These are phyloP conservation scores for Claviceps digitariae DNA, from an alignment of 2,329 filamentous ascomycete genomes.

Conservation along the genomic window DNA sequence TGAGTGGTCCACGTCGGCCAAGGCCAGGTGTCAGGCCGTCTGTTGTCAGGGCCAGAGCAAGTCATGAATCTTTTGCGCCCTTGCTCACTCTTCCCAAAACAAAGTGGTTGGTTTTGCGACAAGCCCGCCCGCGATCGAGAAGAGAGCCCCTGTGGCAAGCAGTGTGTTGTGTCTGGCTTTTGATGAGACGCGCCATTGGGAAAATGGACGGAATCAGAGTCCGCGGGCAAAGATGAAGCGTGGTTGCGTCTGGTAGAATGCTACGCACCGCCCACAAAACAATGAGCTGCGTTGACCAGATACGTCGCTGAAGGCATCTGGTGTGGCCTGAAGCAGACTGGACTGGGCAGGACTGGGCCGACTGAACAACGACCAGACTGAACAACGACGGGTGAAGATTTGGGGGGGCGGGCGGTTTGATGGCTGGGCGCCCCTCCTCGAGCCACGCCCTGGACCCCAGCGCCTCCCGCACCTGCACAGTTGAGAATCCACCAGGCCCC, in stretches of 20 bases:
- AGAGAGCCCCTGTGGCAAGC: background rate
- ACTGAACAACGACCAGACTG: background rate
- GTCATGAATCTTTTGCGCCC: background rate
- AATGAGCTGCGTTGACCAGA: too few relatives aligned
- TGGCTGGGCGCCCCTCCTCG: background rate
- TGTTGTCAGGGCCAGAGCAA: background rate
- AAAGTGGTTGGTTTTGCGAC: background rate
- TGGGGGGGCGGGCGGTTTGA: background rate
- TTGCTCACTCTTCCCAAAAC: too few relatives aligned
- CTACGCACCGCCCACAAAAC: too few relatives aligned
- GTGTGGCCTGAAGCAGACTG: background rate
- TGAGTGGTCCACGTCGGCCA: background rate
- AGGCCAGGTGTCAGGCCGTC: background rate
- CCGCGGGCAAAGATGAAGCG: too few relatives aligned
- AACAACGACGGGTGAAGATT: background rate
- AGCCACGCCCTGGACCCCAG: background rate
- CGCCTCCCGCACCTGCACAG: conserved; percentile 1
- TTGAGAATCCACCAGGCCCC: background rate
- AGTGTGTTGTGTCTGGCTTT: background rate
- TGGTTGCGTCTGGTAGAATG: too few relatives aligned
- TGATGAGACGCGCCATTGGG: background rate
- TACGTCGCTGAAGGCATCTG: too few relatives aligned
- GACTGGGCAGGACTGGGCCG: too few relatives aligned
- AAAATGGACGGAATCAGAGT: background rate
- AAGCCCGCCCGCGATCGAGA: background rate